phyloP scores from a whole-genome alignment of 2,329 filamentous ascomycete genomes.

The Trichoderma gracile region DNA sequence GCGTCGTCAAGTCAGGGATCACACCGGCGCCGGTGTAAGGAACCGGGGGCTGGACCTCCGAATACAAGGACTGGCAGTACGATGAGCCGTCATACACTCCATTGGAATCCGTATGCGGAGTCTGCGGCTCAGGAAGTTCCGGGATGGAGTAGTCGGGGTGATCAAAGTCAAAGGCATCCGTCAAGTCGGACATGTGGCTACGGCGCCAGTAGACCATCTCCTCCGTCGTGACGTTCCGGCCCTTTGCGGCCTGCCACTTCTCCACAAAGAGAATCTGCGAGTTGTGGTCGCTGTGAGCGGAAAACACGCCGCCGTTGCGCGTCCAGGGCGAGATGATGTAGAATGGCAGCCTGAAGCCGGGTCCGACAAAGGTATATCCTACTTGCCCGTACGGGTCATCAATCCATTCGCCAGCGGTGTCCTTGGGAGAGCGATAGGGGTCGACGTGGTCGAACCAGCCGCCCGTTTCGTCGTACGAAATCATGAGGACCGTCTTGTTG shows the following conservation, averaged over 20 bases:
- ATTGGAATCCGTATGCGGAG: conserved; percentile 44
- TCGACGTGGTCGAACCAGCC: conserved; percentile 57
- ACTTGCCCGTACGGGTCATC: conserved; percentile 45
- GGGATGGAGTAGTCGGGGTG: conserved; percentile 54
- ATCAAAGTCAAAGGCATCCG: conserved; percentile 47
- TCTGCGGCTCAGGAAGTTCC: conserved; percentile 44
- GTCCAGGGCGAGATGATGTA: conserved; percentile 59
- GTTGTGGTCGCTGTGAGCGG: conserved; percentile 56
- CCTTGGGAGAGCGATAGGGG: conserved; percentile 51
- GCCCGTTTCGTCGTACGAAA: conserved; percentile 51
- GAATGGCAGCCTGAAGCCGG: conserved; percentile 52
- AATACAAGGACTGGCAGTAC: conserved; percentile 45
- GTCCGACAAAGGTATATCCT: conserved; percentile 40
- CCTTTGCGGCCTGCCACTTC: conserved; percentile 45
- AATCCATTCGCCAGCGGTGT: conserved; percentile 54
- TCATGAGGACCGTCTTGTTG: conserved; percentile 49
- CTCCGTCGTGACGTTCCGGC: conserved; percentile 41
- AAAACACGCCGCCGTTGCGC: conserved; percentile 54
- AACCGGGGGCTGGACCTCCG: conserved; percentile 44
- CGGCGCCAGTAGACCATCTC: conserved; percentile 39
- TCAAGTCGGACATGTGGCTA: conserved; percentile 39
- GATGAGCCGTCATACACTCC: conserved; percentile 50
- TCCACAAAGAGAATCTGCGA: conserved; percentile 58
- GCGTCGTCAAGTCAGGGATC: conserved; percentile 41
- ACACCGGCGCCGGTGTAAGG: conserved; percentile 46